These are phyloP conservation scores for Warburgia ugandensis DNA, from an alignment of 164 flowering plant species.

Conservation along the genomic window DNA sequence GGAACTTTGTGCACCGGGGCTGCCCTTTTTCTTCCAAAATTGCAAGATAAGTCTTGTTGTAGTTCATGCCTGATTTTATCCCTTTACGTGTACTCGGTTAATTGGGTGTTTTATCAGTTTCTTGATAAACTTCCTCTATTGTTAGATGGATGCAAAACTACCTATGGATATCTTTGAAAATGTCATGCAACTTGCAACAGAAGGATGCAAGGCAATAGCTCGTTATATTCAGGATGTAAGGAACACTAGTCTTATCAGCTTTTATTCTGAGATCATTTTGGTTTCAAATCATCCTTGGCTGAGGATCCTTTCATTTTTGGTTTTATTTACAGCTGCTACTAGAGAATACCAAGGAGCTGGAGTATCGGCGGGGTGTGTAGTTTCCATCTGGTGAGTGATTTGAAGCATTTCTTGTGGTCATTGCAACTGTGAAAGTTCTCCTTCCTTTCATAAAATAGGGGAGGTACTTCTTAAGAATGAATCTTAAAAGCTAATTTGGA, in stretches of 20 bases:
- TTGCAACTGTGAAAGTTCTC: no score
- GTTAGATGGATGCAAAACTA: slow-evolving; percentile 84
- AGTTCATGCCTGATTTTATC: background rate
- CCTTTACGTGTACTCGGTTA: background rate
- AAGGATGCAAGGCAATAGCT: slow-evolving; percentile 94
- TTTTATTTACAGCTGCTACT: slow-evolving; percentile 46
- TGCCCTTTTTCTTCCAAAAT: no score
- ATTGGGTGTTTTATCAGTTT: background rate
- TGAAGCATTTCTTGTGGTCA: no score
- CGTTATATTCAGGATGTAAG: slow-evolving; percentile 72
- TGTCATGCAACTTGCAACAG: slow-evolving; percentile 81
- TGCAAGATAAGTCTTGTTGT: no score
- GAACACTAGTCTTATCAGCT: background rate
- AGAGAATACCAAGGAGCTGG: slow-evolving; percentile 72
- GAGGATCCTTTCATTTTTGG: background rate
- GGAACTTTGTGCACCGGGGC: no score
- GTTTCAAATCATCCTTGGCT: background rate
- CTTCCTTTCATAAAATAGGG: no score
- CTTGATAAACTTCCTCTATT: background rate
- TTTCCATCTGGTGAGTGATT: slow-evolving; percentile 1
- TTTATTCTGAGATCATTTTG: background rate
- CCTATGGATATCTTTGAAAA: slow-evolving; percentile 71
- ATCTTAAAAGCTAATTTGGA: no score
- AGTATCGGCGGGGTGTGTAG: slow-evolving; percentile 55
- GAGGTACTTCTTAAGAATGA: no score